phyloP scores from a whole-genome alignment of 148 eudicot species.

The Limonium bicolor region DNA sequence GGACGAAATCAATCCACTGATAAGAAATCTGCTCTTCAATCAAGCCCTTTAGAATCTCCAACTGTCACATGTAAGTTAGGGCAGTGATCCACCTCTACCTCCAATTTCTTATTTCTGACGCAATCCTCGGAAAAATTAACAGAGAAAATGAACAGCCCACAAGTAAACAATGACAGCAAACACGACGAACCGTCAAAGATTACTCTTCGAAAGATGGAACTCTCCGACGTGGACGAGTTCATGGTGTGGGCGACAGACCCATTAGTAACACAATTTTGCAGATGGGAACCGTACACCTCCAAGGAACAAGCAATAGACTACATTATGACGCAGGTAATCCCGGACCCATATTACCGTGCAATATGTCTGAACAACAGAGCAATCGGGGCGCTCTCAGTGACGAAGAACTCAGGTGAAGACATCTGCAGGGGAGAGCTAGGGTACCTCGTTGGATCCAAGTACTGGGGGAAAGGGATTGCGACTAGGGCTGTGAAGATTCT shows the following conservation, averaged over 20 bases:
- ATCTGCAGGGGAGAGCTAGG: constrained; percentile 30
- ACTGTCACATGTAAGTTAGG: too few species aligned
- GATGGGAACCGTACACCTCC: constrained; percentile 16
- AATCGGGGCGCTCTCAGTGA: constrained; percentile 24
- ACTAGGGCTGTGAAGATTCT: constrained; percentile 26
- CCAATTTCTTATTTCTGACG: too few species aligned
- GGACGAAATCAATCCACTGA: too few species aligned
- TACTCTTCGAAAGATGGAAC: constrained; percentile 15
- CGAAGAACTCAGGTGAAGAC: constrained; percentile 14
- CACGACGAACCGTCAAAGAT: too few species aligned
- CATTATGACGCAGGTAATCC: constrained; percentile 5
- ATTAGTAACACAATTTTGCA: constrained; percentile 15
- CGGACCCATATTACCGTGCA: constrained; percentile 31
- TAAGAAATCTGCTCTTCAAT: too few species aligned
- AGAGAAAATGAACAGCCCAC: too few species aligned
- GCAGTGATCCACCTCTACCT: too few species aligned
- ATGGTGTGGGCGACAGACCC: constrained; percentile 28
- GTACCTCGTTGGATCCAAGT: constrained; percentile 22
- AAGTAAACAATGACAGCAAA: too few species aligned
- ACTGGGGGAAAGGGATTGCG: constrained; percentile 44
- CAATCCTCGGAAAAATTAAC: too few species aligned
- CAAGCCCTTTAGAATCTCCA: too few species aligned
- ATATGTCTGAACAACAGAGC: constrained; percentile 22
- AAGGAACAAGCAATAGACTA: constrained; percentile 19
- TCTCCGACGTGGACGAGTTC: constrained; percentile 25